A percentile compares a stretch with the other conserved stretches of the same genome.
phyloP scores from a whole-genome alignment of 2,329 filamentous ascomycete genomes.

The Calonectria honghensis region DNA sequence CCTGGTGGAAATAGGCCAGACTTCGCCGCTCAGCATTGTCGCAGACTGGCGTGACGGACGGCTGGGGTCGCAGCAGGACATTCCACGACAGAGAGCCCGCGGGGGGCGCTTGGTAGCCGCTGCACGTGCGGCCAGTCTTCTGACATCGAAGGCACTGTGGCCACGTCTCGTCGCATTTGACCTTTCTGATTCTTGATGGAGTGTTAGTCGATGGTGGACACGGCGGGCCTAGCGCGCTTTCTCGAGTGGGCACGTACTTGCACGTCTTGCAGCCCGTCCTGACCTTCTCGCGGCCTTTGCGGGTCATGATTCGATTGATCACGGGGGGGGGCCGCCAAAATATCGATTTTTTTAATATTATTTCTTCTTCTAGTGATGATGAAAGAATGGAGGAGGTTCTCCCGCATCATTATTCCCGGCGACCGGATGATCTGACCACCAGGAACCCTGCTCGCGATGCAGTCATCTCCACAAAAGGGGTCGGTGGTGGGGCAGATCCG shows the following conservation, averaged over 20 bases:
- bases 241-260: constrained; percentile 65
- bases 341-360: too few species aligned
- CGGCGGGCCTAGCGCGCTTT: background rate
- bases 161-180: constrained; percentile 75
- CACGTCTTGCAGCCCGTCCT: constrained; percentile 71
- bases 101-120: constrained; percentile 68
- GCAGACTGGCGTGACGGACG: constrained; percentile 46
- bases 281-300: constrained; percentile 59
- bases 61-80: constrained; percentile 56
- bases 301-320: constrained; percentile 45
- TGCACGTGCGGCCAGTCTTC: constrained; percentile 72
- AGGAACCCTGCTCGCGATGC: background rate
- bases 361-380: constrained; percentile 2
- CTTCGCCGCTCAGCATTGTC: constrained; percentile 57
- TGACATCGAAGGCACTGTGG: constrained; percentile 71
- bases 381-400: constrained; percentile 1
- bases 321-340: too few species aligned
- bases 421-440: background rate
- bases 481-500: constrained; percentile 42
- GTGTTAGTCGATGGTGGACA: constrained; percentile 2
- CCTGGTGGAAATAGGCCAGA: constrained; percentile 62
- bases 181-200: constrained; percentile 65
- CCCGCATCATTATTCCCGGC: constrained; percentile 2
- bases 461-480: background rate
- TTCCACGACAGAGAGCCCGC: constrained; percentile 58